Conservation (phyloP, 2,329 filamentous ascomycete species). For the Nakataea oryzae region DNA sequence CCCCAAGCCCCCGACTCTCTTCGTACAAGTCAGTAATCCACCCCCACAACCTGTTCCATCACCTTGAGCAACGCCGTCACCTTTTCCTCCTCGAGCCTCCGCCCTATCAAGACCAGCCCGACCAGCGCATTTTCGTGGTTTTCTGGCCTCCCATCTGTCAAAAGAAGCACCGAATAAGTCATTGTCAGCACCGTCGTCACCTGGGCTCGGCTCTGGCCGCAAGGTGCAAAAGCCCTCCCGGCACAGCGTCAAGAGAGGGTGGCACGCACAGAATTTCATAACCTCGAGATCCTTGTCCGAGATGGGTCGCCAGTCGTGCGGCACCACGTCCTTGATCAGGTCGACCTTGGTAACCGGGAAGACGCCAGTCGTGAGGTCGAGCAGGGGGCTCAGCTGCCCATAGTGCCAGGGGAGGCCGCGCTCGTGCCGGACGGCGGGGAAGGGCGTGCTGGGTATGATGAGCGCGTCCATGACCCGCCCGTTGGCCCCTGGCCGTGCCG, state of each 20-base stretch:
- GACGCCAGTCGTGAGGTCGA: slow-evolving; percentile 53
- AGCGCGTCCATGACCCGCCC: slow-evolving; percentile 21
- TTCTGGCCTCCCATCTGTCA: neutral
- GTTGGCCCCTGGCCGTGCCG: slow-evolving; percentile 11
- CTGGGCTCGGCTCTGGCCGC: neutral
- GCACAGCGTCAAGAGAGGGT: slow-evolving; percentile 23
- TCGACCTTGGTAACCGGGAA: slow-evolving; percentile 41
- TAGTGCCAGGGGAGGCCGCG: slow-evolving; percentile 48
- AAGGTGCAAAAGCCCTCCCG: too few species aligned
- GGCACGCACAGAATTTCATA: slow-evolving; percentile 12
- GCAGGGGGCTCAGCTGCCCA: slow-evolving; percentile 56
- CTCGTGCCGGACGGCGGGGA: slow-evolving; percentile 24
- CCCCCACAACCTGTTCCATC: neutral
- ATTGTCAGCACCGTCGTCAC: neutral
- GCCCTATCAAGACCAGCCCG: slow-evolving; percentile 40
- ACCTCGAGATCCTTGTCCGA: slow-evolving; percentile 12
- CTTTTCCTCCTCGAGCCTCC: slow-evolving; percentile 39
- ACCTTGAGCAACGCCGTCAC: slow-evolving; percentile 2
- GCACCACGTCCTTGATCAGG: slow-evolving; percentile 14
- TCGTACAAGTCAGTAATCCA: neutral
- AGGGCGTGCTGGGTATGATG: slow-evolving; percentile 22
- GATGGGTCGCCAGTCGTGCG: slow-evolving; percentile 11
- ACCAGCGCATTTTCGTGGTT: slow-evolving; percentile 32
- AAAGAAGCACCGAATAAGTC: neutral
- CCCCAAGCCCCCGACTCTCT: neutral